Percentiles rank a stretch among this genome's conserved stretches.
These are phyloP conservation scores for Entamoeba moshkovskii DNA, from an alignment of 208 protist species.

Conservation along the genomic window DNA sequence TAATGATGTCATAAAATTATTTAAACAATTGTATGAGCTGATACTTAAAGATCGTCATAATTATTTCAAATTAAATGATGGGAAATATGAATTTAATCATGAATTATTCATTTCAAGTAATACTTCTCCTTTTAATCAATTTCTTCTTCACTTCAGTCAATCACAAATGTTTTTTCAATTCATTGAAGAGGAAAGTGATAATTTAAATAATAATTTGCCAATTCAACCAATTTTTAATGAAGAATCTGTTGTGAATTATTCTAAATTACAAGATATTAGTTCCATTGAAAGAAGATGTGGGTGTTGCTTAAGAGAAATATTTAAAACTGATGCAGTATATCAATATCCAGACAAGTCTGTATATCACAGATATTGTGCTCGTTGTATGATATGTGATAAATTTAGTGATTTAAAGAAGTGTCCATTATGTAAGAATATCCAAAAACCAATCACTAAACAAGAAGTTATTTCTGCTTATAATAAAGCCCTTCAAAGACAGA, in stretches of 20 bases:
- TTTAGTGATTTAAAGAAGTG: background rate
- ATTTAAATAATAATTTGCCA: background rate
- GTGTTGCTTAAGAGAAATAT: background rate
- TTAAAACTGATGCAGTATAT: background rate
- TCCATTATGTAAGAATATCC: background rate
- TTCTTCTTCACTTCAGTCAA: background rate
- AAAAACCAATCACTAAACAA: background rate
- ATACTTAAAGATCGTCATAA: background rate
- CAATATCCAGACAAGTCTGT: background rate
- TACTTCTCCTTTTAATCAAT: background rate
- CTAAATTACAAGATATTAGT: background rate
- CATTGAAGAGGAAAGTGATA: background rate
- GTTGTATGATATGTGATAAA: background rate
- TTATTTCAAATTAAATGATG: background rate
- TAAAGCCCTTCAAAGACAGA: background rate
- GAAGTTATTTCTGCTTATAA: background rate
- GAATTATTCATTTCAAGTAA: background rate
- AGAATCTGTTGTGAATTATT: background rate
- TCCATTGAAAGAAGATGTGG: background rate
- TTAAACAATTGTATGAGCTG: background rate
- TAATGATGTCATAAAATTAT: background rate
- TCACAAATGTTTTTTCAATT: background rate
- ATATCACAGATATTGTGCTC: background rate
- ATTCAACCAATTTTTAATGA: background rate
- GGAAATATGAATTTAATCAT: background rate